Conservation (phyloP, 75 land plant genomes). For the Cupressus sempervirens region DNA sequence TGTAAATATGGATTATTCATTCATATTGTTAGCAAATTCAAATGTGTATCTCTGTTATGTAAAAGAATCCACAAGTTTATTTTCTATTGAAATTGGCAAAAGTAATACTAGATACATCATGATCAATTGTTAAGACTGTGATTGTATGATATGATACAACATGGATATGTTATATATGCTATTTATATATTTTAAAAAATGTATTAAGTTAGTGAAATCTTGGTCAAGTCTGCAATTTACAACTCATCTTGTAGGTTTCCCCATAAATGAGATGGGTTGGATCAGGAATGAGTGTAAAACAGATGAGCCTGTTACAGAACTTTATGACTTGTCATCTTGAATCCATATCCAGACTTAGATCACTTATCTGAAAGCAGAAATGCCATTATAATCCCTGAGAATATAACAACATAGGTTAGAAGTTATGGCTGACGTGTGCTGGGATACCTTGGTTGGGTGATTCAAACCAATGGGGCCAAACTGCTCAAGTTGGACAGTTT, state of each 20-base stretch:
- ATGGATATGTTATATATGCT: background rate
- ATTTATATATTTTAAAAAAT: background rate
- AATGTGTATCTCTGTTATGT: too few species aligned
- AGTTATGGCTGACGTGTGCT: background rate
- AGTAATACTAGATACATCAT: background rate
- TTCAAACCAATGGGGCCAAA: background rate
- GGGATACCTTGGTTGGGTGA: background rate
- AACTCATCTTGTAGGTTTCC: background rate
- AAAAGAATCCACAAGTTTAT: background rate
- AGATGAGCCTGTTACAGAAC: background rate
- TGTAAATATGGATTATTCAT: background rate
- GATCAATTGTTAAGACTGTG: background rate
- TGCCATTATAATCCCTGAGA: background rate
- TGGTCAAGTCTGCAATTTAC: background rate
- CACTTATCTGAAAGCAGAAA: background rate
- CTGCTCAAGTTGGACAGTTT: background rate
- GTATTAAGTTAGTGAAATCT: background rate
- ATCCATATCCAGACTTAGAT: background rate
- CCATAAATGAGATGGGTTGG: background rate
- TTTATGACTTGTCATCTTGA: background rate
- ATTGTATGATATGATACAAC: background rate
- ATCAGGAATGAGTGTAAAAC: background rate
- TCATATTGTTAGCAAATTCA: background rate
- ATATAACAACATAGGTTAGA: background rate
- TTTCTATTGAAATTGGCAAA: background rate